Percentiles rank a stretch among this genome's conserved stretches.
Conservation (phyloP, 1,284 basidiomycete species). For the Leccinum fuscescens region DNA sequence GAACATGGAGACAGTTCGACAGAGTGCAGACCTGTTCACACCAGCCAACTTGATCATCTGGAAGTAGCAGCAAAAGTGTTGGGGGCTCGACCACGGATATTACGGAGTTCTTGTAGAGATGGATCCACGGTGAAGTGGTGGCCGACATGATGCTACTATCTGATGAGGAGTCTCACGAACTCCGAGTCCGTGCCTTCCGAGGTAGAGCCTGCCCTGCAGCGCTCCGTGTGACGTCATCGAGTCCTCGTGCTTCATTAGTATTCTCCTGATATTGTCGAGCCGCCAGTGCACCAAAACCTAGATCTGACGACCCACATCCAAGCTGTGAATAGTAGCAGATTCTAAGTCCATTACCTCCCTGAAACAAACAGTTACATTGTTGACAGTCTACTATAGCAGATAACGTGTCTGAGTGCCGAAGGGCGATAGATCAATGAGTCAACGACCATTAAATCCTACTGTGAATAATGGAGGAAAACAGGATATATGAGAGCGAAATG, state of each 20-base stretch:
- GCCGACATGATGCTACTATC: constrained; percentile 3
- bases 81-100: constrained; percentile 29
- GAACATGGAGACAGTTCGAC: background rate
- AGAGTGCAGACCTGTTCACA: constrained; percentile 37
- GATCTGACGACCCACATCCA: background rate
- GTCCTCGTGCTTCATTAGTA: too few species aligned
- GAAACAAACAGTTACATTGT: constrained; percentile 5
- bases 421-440: constrained; percentile 3
- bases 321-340: background rate
- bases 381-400: constrained; percentile 12
- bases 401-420: constrained; percentile 4
- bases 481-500: constrained; percentile 1
- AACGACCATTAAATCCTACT: constrained; percentile 1
- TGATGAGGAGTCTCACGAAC: background rate
- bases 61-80: constrained; percentile 31
- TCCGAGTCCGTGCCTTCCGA: background rate
- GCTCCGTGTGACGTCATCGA: background rate
- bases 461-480: background rate
- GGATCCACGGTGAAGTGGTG: constrained; percentile 8
- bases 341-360: background rate
- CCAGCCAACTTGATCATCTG: constrained; percentile 33
- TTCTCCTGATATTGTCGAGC: background rate
- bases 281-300: background rate
- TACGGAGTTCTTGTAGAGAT: constrained; percentile 28
- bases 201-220: background rate